Percentiles rank a stretch among this genome's conserved stretches.
phyloP scores from a whole-genome alignment of 805 yeast genomes.

The Schizosaccharomyces lindneri region DNA sequence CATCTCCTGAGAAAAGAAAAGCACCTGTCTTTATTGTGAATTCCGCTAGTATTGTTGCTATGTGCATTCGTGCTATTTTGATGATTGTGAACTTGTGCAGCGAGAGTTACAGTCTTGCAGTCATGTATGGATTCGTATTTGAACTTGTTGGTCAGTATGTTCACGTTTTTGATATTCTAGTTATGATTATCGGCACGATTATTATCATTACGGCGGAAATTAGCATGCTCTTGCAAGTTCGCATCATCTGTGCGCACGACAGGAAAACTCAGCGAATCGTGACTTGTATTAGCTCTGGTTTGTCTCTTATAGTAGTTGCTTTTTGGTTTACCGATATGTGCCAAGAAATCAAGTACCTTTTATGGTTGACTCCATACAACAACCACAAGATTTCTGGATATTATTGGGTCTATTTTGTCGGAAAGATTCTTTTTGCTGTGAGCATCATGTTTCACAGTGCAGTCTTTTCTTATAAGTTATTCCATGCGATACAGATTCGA shows the following conservation, averaged over 20 bases:
- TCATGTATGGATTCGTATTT: constrained; percentile 17
- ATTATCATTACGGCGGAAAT: constrained; percentile 35
- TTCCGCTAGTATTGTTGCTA: constrained; percentile 28
- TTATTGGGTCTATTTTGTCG: constrained; percentile 12
- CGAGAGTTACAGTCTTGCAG: constrained; percentile 25
- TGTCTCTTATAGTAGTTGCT: constrained; percentile 31
- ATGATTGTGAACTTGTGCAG: constrained; percentile 31
- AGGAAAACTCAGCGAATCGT: constrained; percentile 20
- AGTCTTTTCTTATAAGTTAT: constrained; percentile 38
- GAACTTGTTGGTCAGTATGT: constrained; percentile 18
- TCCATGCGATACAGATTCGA: constrained; percentile 45
- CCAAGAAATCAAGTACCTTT: constrained; percentile 11
- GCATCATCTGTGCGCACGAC: constrained; percentile 29
- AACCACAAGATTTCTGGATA: constrained; percentile 25
- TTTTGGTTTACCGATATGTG: constrained; percentile 26
- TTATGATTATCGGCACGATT: constrained; percentile 37
- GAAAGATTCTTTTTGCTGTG: constrained; percentile 34
- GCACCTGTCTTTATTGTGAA: constrained; percentile 59
- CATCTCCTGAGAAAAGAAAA: constrained; percentile 21
- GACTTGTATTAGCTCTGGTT: constrained; percentile 20
- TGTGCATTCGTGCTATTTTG: constrained; percentile 36
- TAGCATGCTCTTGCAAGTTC: constrained; percentile 48
- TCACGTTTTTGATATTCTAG: constrained; percentile 17
- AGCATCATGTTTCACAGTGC: constrained; percentile 40
- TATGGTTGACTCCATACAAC: constrained; percentile 16